These are phyloP conservation scores for Thuidium tamariscinum DNA, from an alignment of 225 moss, liverwort and hornwort genomes.

Conservation along the genomic window DNA sequence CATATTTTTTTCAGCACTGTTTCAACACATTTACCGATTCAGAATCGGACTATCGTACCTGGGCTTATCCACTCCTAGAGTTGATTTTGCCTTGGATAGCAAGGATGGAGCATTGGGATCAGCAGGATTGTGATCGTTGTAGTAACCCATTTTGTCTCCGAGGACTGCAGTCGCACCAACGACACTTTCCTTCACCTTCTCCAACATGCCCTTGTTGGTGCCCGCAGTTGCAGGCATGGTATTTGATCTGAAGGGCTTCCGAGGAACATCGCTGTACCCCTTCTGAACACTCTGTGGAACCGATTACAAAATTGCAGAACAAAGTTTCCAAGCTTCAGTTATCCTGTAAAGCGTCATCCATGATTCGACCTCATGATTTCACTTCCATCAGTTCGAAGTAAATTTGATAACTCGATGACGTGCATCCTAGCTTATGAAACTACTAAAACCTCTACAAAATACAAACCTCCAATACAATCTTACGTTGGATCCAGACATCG, in stretches of 20 bases:
- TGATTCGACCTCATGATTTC: not conserved
- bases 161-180: slow-evolving; percentile 8
- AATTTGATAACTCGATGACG: not conserved
- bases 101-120: slow-evolving; percentile 13
- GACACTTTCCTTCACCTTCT: slow-evolving; percentile 13
- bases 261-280: not conserved
- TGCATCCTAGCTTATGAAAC: not conserved
- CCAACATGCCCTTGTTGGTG: slow-evolving; percentile 9
- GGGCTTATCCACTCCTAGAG: slow-evolving; percentile 13
- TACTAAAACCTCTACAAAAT: not conserved
- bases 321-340: not conserved
- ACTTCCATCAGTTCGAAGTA: not conserved
- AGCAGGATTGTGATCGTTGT: not conserved
- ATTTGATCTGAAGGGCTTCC: not conserved
- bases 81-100: slow-evolving; percentile 1
- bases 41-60: not conserved
- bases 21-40: not conserved
- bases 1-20: not conserved
- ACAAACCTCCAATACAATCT: not conserved
- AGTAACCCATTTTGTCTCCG: slow-evolving; percentile 34
- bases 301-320: not conserved
- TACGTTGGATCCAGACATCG: not conserved
- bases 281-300: not conserved
- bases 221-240: not conserved
- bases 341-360: not conserved